phyloP scores from a whole-genome alignment of 768 basidiomycete genomes.

The Tylopilus plumbeoviolaceoides region DNA sequence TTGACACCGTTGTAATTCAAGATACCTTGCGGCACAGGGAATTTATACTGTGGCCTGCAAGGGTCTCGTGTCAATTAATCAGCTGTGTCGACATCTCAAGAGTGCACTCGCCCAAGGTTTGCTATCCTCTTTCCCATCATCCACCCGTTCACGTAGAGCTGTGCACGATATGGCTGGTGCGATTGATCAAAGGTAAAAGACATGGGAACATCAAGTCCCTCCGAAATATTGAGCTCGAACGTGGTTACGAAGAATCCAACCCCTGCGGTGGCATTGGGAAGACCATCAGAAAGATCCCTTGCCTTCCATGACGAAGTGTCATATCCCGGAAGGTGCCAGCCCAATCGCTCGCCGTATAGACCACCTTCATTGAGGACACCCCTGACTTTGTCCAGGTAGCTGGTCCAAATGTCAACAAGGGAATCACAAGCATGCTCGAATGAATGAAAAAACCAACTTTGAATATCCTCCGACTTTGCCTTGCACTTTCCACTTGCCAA shows the following conservation, averaged over 20 bases:
- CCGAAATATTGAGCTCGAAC: slow-evolving; percentile 58
- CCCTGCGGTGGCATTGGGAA: slow-evolving; percentile 57
- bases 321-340: slow-evolving; percentile 75
- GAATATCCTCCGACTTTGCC: slow-evolving; percentile 73
- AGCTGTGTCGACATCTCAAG: not conserved
- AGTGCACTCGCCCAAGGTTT: slow-evolving; percentile 56
- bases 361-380: slow-evolving; percentile 73
- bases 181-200: slow-evolving; percentile 68
- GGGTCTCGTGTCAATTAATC: slow-evolving; percentile 1
- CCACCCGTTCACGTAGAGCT: slow-evolving; percentile 84
- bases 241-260: slow-evolving; percentile 81
- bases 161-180: slow-evolving; percentile 65
- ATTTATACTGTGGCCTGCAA: slow-evolving; percentile 67
- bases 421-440: not conserved
- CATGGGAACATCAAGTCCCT: slow-evolving; percentile 60
- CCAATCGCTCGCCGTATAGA: slow-evolving; percentile 62
- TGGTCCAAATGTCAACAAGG: slow-evolving; percentile 25
- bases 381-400: slow-evolving; percentile 70
- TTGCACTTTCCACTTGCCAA: slow-evolving; percentile 67
- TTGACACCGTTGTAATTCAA: slow-evolving; percentile 68
- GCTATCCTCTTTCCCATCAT: slow-evolving; percentile 81
- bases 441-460: slow-evolving; percentile 36
- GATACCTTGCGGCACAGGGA: slow-evolving; percentile 83
- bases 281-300: slow-evolving; percentile 54
- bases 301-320: slow-evolving; percentile 56